These are phyloP conservation scores for Ustilago xerochloae DNA, from an alignment of 1,284 basidiomycete species.

Conservation along the genomic window DNA sequence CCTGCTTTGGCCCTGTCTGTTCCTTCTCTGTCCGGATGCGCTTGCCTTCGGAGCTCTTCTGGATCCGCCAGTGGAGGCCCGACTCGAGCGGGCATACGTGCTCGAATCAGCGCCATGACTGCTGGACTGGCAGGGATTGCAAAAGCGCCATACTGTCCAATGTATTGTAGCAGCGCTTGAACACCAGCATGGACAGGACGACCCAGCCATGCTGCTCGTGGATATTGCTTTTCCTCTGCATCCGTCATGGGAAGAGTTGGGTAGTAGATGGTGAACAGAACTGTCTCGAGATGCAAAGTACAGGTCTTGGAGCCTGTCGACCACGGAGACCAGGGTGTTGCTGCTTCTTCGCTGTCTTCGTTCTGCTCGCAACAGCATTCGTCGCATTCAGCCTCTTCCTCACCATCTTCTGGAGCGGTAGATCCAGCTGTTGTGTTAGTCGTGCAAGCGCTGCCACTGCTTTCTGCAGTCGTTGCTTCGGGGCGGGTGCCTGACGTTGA, in stretches of 20 bases:
- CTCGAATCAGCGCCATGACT: conserved; percentile 34
- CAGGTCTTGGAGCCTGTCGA: conserved; percentile 32
- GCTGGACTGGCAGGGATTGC: conserved; percentile 51
- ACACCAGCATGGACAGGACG: conserved; percentile 48
- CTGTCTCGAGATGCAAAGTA: conserved; percentile 56
- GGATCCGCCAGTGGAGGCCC: conserved; percentile 53
- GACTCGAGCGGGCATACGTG: conserved; percentile 39
- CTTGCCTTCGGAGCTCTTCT: conserved; percentile 15
- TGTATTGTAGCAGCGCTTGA: conserved; percentile 41
- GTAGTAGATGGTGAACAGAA: conserved; percentile 63
- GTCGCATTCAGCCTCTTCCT: no score
- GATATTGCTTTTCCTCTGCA: conserved; percentile 30
- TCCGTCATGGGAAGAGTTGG: conserved; percentile 25
- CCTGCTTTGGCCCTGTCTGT: conserved; percentile 24
- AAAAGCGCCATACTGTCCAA: conserved; percentile 58
- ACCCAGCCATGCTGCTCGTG: conserved; percentile 52
- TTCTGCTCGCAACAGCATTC: no score
- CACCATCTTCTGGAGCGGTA: neutral
- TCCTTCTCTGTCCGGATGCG: neutral
- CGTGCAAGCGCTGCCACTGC: neutral
- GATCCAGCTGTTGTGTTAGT: neutral
- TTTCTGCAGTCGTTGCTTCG: neutral
- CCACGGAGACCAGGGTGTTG: conserved; percentile 34
- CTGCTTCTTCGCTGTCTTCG: conserved; percentile 1
- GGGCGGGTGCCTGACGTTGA: neutral